Evolutionary conservation across 2,329 filamentous ascomycete species (phyloP).

Genomic region (Aureobasidium zeae): DNA sequence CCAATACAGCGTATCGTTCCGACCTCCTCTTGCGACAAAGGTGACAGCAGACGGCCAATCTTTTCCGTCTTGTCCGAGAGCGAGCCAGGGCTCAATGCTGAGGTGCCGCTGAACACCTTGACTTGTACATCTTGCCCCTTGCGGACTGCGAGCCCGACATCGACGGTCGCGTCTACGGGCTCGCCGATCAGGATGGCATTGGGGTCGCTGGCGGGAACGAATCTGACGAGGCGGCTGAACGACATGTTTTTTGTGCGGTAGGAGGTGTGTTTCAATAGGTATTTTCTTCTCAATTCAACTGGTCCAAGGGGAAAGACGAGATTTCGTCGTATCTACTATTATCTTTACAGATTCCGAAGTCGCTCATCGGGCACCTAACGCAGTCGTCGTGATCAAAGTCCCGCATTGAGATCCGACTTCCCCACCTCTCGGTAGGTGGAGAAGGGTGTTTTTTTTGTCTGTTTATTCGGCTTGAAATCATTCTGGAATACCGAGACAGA

Average conservation of each 20-base stretch:
- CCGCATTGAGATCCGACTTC: neutral
- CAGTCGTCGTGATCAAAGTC: too few species aligned
- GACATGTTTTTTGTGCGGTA: conserved; percentile 12
- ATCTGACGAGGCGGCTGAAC: conserved; percentile 19
- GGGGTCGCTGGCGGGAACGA: conserved; percentile 19
- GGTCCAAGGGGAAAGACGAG: too few species aligned
- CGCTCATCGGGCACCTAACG: too few species aligned
- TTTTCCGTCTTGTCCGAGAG: conserved; percentile 40
- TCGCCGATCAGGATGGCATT: conserved; percentile 18
- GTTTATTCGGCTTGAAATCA: conserved; percentile 8
- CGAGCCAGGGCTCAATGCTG: conserved; percentile 46
- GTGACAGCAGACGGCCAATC: conserved; percentile 43
- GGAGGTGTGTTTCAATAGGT: neutral
- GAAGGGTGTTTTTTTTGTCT: too few species aligned
- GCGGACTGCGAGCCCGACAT: conserved; percentile 50
- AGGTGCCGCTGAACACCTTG: conserved; percentile 49
- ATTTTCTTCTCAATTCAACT: too few species aligned
- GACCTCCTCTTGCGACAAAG: conserved; percentile 40
- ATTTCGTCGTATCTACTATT: too few species aligned
- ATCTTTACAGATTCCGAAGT: too few species aligned
- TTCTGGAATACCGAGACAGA: conserved; percentile 3
- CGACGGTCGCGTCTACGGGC: conserved; percentile 36
- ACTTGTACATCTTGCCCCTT: conserved; percentile 49
- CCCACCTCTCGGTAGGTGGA: conserved; percentile 12
- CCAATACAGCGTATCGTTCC: conserved; percentile 52